Evolutionary conservation across 495 filamentous ascomycete species (phyloP).

Genomic region (Podospora fimiseda): DNA sequence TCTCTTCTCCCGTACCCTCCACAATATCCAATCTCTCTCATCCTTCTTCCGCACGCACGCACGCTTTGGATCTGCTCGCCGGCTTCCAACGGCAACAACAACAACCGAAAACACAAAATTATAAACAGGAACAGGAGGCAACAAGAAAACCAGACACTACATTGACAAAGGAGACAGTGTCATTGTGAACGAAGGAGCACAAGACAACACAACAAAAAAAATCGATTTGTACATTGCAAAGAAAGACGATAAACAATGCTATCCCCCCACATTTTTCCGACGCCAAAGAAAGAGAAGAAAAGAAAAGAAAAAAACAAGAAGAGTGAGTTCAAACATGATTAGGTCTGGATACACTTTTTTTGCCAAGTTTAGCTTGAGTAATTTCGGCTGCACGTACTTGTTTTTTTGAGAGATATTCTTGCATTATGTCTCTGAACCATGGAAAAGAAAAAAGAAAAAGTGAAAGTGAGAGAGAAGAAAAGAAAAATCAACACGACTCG

Average conservation of each 20-base stretch:
- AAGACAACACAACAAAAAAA: background rate
- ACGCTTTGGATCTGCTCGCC: no score
- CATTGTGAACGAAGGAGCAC: no score
- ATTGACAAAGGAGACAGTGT: no score
- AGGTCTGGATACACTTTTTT: no score
- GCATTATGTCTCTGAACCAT: conserved; percentile 5
- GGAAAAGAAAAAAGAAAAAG: conserved; percentile 9
- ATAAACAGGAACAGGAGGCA: conserved; percentile 1
- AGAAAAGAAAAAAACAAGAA: conserved; percentile 10
- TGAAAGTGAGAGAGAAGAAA: background rate
- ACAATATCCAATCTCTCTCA: background rate
- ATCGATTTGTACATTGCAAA: background rate
- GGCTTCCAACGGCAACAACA: no score
- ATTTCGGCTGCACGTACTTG: no score
- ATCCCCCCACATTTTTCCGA: no score
- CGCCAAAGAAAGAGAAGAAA: conserved; percentile 10
- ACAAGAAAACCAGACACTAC: conserved; percentile 1
- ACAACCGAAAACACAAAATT: no score
- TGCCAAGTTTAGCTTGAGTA: no score
- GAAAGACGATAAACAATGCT: conserved; percentile 6
- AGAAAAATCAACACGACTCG: background rate
- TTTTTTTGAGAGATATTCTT: background rate
- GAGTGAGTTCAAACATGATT: no score
- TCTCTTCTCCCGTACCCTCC: background rate
- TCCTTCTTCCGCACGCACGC: no score